These are phyloP conservation scores for Claviceps quebecensis DNA, from an alignment of 2,329 filamentous ascomycete genomes.

Conservation along the genomic window DNA sequence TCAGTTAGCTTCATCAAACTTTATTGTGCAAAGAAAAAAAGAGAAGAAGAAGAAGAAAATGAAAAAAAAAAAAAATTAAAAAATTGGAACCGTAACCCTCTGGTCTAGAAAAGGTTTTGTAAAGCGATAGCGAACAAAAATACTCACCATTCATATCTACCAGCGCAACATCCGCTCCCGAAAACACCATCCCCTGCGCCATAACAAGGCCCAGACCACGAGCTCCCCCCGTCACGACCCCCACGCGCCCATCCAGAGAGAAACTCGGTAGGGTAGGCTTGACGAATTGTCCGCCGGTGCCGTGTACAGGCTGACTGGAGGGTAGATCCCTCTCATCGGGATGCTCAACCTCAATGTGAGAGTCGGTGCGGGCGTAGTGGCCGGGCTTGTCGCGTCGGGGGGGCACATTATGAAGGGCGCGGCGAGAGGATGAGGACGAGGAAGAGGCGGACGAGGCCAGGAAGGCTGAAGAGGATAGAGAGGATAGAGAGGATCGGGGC, in stretches of 20 bases:
- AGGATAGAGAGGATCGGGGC: constrained; percentile 4
- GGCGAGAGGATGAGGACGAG: constrained; percentile 13
- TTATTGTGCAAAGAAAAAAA: no score
- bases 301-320: constrained; percentile 53
- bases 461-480: no score
- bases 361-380: constrained; percentile 65
- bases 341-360: constrained; percentile 64
- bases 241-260: constrained; percentile 71
- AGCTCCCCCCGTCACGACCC: constrained; percentile 79
- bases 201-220: constrained; percentile 83
- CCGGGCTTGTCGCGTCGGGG: constrained; percentile 36
- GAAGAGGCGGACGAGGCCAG: background rate
- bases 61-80: background rate
- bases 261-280: constrained; percentile 77
- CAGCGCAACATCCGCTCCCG: constrained; percentile 77
- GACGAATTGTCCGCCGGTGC: constrained; percentile 66
- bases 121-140: no score
- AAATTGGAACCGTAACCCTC: no score
- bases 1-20: no score
- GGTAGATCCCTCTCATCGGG: constrained; percentile 63
- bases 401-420: constrained; percentile 19
- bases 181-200: constrained; percentile 80
- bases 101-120: no score
- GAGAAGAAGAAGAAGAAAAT: no score
- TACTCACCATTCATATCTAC: constrained; percentile 74